Evolutionary conservation across 1,284 basidiomycete genomes (phyloP).

Genomic region (Papiliotrema flavescens): DNA sequence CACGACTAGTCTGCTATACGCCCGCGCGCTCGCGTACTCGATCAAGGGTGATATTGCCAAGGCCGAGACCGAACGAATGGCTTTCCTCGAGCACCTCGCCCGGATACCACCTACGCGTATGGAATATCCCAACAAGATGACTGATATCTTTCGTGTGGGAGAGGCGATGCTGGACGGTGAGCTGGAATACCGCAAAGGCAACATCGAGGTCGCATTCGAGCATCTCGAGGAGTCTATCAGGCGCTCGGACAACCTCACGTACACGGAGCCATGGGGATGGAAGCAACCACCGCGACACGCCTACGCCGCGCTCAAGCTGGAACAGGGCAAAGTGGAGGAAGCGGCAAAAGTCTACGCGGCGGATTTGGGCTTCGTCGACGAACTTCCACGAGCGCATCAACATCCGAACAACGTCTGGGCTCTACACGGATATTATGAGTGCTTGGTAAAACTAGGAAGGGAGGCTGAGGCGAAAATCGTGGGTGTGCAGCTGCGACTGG

Average conservation of each 20-base stretch:
- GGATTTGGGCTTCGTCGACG: slow-evolving; percentile 34
- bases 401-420: slow-evolving; percentile 48
- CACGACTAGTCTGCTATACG: slow-evolving; percentile 33
- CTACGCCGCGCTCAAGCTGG: slow-evolving; percentile 39
- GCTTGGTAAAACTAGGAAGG: slow-evolving; percentile 29
- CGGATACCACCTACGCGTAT: slow-evolving; percentile 20
- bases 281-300: slow-evolving; percentile 43
- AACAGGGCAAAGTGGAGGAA: slow-evolving; percentile 34
- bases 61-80: slow-evolving; percentile 17
- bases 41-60: slow-evolving; percentile 19
- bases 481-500: slow-evolving; percentile 27
- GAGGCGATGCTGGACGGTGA: slow-evolving; percentile 41
- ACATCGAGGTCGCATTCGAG: slow-evolving; percentile 29
- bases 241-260: slow-evolving; percentile 31
- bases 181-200: slow-evolving; percentile 34
- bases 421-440: slow-evolving; percentile 43
- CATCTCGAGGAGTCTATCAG: slow-evolving; percentile 30
- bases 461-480: slow-evolving; percentile 28
- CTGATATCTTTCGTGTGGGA: slow-evolving; percentile 31
- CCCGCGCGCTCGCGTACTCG: slow-evolving; percentile 31
- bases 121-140: slow-evolving; percentile 34
- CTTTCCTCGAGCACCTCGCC: slow-evolving; percentile 17
- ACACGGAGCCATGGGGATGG: slow-evolving; percentile 45
- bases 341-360: slow-evolving; percentile 33
- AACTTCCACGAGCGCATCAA: slow-evolving; percentile 31